Percentiles rank a stretch among this genome's conserved stretches.
Conservation (phyloP, 495 filamentous ascomycete species). For the Xylaria palmicola region DNA sequence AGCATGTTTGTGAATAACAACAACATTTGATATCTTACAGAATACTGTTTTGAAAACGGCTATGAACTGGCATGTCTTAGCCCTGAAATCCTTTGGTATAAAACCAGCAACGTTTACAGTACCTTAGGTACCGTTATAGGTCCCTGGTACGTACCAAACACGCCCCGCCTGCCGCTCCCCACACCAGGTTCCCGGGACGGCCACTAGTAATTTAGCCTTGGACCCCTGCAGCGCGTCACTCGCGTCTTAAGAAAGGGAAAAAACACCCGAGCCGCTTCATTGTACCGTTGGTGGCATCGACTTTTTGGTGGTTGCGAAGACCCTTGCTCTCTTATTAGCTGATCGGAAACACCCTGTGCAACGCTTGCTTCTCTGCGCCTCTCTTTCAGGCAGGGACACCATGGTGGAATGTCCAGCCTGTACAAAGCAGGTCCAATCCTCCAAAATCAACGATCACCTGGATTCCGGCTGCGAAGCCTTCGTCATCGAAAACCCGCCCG, state of each 20-base stretch:
- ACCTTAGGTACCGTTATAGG: too few species aligned
- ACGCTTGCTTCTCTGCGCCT: neutral
- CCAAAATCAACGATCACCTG: slow-evolving; percentile 86
- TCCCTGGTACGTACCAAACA: too few species aligned
- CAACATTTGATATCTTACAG: too few species aligned
- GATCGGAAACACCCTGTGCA: neutral
- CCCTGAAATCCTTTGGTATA: too few species aligned
- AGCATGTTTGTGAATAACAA: too few species aligned
- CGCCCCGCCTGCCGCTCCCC: too few species aligned
- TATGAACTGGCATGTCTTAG: too few species aligned
- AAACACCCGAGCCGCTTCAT: too few species aligned
- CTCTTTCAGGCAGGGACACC: slow-evolving; percentile 41
- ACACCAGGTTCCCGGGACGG: neutral
- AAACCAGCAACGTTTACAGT: too few species aligned
- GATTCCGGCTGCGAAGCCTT: slow-evolving; percentile 76
- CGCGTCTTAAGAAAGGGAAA: neutral
- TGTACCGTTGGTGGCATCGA: neutral
- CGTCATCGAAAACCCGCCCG: slow-evolving; percentile 44
- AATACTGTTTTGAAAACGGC: too few species aligned
- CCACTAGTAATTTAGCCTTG: neutral
- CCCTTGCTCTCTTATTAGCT: neutral
- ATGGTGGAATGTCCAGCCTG: slow-evolving; percentile 86
- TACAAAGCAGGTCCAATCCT: slow-evolving; percentile 66
- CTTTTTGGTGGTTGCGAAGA: neutral
- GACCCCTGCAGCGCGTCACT: slow-evolving; percentile 7